A percentile compares a stretch with the other conserved stretches of the same genome.
Conservation (phyloP, 2,329 filamentous ascomycete genomes). For the Phaeosphaeria sp. region DNA sequence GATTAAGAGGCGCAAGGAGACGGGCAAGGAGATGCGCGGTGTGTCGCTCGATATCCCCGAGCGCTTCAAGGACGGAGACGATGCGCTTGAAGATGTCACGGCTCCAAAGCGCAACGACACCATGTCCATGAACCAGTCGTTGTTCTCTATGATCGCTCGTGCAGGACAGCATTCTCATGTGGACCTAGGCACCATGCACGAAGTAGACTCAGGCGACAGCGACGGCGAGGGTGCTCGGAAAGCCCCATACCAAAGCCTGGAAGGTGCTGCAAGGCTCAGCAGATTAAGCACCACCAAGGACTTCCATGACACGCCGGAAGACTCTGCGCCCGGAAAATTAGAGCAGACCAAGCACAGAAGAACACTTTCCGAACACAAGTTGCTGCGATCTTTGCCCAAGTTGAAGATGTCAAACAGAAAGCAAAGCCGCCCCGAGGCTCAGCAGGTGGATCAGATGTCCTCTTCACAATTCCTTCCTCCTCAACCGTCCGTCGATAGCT, state of each 20-base stretch:
- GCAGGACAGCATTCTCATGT: conserved; percentile 81
- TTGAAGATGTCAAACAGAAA: conserved; percentile 51
- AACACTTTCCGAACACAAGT: conserved; percentile 68
- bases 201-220: conserved; percentile 75
- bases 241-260: conserved; percentile 35
- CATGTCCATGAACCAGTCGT: conserved; percentile 87
- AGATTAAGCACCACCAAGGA: conserved; percentile 43
- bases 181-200: conserved; percentile 83
- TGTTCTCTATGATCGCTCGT: conserved; percentile 90
- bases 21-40: conserved; percentile 33
- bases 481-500: conserved; percentile 27
- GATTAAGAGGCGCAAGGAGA: conserved; percentile 42
- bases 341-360: conserved; percentile 58
- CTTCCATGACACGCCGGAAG: conserved; percentile 25
- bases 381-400: conserved; percentile 70
- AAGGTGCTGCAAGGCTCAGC: conserved; percentile 44
- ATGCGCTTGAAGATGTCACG: conserved; percentile 67
- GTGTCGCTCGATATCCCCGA: conserved; percentile 62
- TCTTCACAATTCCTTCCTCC: conserved; percentile 49
- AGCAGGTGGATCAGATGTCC: conserved; percentile 58
- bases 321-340: conserved; percentile 20
- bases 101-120: conserved; percentile 58
- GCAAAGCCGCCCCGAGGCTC: conserved; percentile 31
- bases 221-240: conserved; percentile 55
- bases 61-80: conserved; percentile 63